Evolutionary conservation across 495 filamentous ascomycete species (phyloP), one percentile per base, ranked within the genome.

Genomic region (Lasiosphaeris hirsuta): DNA sequence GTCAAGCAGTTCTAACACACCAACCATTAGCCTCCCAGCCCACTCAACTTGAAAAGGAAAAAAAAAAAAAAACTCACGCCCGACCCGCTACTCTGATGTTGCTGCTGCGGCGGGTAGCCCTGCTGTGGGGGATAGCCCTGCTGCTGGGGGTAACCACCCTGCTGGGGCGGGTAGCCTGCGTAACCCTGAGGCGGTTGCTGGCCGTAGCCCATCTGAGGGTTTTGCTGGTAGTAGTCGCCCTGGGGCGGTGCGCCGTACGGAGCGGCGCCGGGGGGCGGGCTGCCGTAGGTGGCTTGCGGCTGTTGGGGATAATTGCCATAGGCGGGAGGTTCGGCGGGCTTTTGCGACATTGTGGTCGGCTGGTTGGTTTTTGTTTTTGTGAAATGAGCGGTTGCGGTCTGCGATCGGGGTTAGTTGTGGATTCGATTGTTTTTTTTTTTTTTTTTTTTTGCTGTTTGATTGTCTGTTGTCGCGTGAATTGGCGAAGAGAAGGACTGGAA

Each of bases 171-270:
- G 42, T 63, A 63, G n/a, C 36, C 54, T 33, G 19, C 38, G 10
- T 47, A 34, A 10, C 36, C 35, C 42, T 55, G 53, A 11, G 53
- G 63, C 34, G 60, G 67, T 42, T 69, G 73, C 46, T 65, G 68
- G 50, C 69, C 65, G 65, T 77, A 77, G 49, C 70, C 70, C 76
- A 78, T 78, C 57, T 66, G 66, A 39, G 69, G 73, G 14, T 61
- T 59, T 7, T 62, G 63, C 54, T 69, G 65, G 66, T 78, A 77
- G 60, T 75, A 69, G 39, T 44, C 63, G 42, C 54, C 59, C 63
- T 44, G 33, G 11, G 46, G 58, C 14, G 57, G 54, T 10, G 44
- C 23, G 54, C 46, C 60, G 36, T 54, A 38, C 14, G 39, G 48
- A 10, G 40, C 15, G 43, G 33, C 51, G 40, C 55, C 51, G 7